phyloP scores from a whole-genome alignment of 148 eudicot species.

The Silene conica region DNA sequence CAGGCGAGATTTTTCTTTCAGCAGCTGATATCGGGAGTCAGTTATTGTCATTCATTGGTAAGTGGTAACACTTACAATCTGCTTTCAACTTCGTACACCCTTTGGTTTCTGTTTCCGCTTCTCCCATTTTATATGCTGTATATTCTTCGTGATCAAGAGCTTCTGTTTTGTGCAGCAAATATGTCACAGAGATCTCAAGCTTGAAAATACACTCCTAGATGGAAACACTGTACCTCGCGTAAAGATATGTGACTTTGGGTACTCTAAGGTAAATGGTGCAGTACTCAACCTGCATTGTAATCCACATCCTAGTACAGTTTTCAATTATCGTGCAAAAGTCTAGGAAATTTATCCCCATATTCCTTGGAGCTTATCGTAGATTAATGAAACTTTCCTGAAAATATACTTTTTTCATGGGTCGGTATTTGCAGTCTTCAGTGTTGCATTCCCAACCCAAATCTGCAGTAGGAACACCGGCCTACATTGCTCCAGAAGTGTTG shows the following conservation, averaged over 20 bases:
- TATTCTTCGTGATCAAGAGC: neutral
- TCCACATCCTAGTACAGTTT: too few species aligned
- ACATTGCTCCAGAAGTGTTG: slow-evolving; percentile 86
- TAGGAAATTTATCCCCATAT: slow-evolving; percentile 20
- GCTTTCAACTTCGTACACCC: neutral
- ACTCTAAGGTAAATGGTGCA: slow-evolving; percentile 60
- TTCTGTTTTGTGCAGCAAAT: slow-evolving; percentile 51
- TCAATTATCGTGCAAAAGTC: too few species aligned
- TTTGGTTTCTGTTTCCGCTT: neutral
- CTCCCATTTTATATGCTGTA: neutral
- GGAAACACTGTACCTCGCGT: slow-evolving; percentile 86
- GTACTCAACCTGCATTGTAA: neutral
- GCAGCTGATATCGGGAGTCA: slow-evolving; percentile 87
- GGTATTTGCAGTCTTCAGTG: slow-evolving; percentile 61
- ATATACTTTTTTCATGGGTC: slow-evolving; percentile 4
- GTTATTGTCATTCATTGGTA: slow-evolving; percentile 66
- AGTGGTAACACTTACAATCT: slow-evolving; percentile 47
- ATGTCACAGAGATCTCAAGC: slow-evolving; percentile 87
- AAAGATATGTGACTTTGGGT: slow-evolving; percentile 92
- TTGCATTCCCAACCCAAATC: slow-evolving; percentile 89
- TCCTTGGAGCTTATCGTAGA: slow-evolving; percentile 16
- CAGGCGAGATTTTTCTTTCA: slow-evolving; percentile 96
- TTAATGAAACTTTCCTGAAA: neutral
- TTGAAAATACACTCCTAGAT: slow-evolving; percentile 82
- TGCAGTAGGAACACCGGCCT: slow-evolving; percentile 93